A percentile compares a stretch with the other conserved stretches of the same genome.
phyloP scores from a whole-genome alignment of 768 basidiomycete genomes.

The Lentinula aciculospora region DNA sequence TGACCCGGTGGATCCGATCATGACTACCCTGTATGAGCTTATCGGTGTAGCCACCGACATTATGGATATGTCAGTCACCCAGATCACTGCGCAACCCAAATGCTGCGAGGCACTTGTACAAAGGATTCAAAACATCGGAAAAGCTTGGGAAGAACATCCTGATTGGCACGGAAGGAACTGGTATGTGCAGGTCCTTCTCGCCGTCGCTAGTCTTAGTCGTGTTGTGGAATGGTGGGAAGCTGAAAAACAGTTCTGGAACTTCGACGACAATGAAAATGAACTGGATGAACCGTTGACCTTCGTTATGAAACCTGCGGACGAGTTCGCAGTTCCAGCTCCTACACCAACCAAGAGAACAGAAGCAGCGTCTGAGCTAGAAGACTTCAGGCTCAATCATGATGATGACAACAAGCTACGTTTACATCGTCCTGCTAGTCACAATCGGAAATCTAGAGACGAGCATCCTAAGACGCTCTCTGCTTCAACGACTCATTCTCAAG shows the following conservation, averaged over 20 bases:
- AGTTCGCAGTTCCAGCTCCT: slow-evolving; percentile 31
- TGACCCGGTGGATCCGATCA: slow-evolving; percentile 84
- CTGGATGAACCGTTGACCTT: slow-evolving; percentile 90
- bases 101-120: slow-evolving; percentile 83
- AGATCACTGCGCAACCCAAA: slow-evolving; percentile 83
- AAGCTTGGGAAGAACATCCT: slow-evolving; percentile 95
- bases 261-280: slow-evolving; percentile 87
- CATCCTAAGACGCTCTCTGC: slow-evolving; percentile 41
- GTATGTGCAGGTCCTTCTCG: slow-evolving; percentile 96
- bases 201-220: slow-evolving; percentile 91
- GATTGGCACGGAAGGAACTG: slow-evolving; percentile 97
- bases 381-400: slow-evolving; percentile 45
- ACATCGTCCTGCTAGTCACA: slow-evolving; percentile 43
- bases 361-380: slow-evolving; percentile 35
- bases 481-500: slow-evolving; percentile 16
- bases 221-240: slow-evolving; percentile 99
- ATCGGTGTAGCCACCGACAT: slow-evolving; percentile 93
- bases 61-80: slow-evolving; percentile 80
- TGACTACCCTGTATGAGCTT: slow-evolving; percentile 85
- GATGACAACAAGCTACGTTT: slow-evolving; percentile 48
- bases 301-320: slow-evolving; percentile 85
- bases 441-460: slow-evolving; percentile 55
- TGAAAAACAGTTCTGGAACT: slow-evolving; percentile 99
- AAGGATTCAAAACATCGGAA: slow-evolving; percentile 86
- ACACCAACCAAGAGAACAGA: slow-evolving; percentile 30